Percentiles rank a stretch among this genome's conserved stretches.
Conservation (phyloP, 1,139 yeast genomes). For the Geotrichum australiense region DNA sequence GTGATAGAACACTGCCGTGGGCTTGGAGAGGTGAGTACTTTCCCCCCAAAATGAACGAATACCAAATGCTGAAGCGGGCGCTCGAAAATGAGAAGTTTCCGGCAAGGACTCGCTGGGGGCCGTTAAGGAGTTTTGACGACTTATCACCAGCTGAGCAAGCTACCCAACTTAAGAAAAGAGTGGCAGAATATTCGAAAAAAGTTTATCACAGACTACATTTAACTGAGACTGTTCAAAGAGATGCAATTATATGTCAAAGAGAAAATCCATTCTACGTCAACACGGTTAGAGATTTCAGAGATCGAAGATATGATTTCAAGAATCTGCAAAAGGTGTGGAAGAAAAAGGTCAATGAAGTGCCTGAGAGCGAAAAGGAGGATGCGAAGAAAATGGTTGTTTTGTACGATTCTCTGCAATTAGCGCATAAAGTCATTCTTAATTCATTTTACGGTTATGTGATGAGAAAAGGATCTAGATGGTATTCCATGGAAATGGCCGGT, state of each 20-base stretch:
- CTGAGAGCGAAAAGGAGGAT: constrained; percentile 59
- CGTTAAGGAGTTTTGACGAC: constrained; percentile 54
- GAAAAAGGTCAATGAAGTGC: constrained; percentile 57
- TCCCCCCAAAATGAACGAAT: constrained; percentile 90
- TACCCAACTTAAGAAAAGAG: constrained; percentile 60
- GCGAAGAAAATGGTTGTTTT: constrained; percentile 90
- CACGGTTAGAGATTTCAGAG: constrained; percentile 91
- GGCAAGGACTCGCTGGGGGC: constrained; percentile 39
- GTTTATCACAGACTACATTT: constrained; percentile 76
- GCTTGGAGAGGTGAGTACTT: constrained; percentile 96
- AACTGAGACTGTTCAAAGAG: constrained; percentile 79
- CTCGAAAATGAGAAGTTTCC: constrained; percentile 76
- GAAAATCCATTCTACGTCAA: constrained; percentile 96
- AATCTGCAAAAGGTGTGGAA: constrained; percentile 94
- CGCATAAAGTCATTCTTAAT: constrained; percentile 93
- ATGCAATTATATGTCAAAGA: constrained; percentile 92
- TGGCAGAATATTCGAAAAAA: constrained; percentile 80
- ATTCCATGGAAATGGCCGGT: constrained; percentile 99
- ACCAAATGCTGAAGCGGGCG: constrained; percentile 81
- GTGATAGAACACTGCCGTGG: constrained; percentile 93
- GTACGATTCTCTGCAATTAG: constrained; percentile 91
- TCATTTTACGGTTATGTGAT: constrained; percentile 97
- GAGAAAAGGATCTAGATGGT: constrained; percentile 99
- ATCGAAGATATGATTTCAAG: constrained; percentile 92
- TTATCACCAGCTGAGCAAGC: constrained; percentile 76